A percentile compares a stretch with the other conserved stretches of the same genome.
phyloP scores from a whole-genome alignment of 2,329 filamentous ascomycete species.

The Dactylella cylindrospora region DNA sequence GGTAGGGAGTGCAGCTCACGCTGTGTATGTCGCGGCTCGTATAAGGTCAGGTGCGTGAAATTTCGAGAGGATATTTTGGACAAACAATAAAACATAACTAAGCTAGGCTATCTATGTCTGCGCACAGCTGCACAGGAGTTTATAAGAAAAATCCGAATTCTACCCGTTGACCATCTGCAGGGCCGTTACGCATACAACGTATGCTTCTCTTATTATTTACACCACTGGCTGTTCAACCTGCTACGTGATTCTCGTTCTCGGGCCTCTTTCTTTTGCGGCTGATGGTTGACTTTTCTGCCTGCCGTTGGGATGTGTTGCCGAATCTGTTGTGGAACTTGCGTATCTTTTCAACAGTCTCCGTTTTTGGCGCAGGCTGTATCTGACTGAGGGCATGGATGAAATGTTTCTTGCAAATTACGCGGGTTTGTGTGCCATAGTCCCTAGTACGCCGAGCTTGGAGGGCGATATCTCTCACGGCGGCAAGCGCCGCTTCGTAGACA shows the following conservation, averaged over 20 bases:
- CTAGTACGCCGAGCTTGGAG: too few relatives aligned
- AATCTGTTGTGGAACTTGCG: conserved; percentile 4
- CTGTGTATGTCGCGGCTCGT: too few relatives aligned
- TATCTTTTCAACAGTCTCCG: conserved; percentile 6
- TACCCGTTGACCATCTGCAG: too few relatives aligned
- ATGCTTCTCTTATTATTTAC: too few relatives aligned
- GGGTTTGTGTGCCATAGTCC: too few relatives aligned
- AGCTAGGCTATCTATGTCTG: background rate
- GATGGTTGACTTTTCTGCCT: background rate
- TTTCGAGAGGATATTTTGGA: too few relatives aligned
- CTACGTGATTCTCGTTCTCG: background rate
- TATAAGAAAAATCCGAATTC: background rate
- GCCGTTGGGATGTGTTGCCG: background rate
- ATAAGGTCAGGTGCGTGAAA: too few relatives aligned
- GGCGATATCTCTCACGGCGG: conserved; percentile 54
- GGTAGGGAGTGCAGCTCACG: too few relatives aligned
- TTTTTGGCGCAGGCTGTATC: conserved; percentile 1
- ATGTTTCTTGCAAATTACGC: background rate
- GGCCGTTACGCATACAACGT: too few relatives aligned
- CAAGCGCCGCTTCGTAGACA: conserved; percentile 57
- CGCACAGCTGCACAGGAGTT: background rate
- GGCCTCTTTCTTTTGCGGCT: background rate
- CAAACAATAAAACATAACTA: too few relatives aligned
- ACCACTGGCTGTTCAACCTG: too few relatives aligned
- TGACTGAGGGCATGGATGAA: background rate